Evolutionary conservation across 2,329 filamentous ascomycete genomes (phyloP), one percentile per base, ranked within the genome.

Genomic region (Pseudopithomyces maydicus): DNA sequence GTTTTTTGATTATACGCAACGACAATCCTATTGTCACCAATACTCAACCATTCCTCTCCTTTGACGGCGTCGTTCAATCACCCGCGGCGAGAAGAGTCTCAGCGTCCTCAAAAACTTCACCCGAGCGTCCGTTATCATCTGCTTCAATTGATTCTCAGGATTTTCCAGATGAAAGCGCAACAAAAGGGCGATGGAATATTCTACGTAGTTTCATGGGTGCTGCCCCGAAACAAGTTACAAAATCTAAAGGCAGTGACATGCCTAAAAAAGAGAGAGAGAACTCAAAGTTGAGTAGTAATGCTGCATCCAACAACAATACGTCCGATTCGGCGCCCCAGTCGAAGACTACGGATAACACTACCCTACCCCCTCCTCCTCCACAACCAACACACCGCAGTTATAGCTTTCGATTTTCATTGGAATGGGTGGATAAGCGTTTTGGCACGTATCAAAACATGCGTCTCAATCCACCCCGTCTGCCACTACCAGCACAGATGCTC

Each of bases 1-100:
- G 90, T 59, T 90, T 97, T 58, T 86, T 96, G 75, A 97, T 97
- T 66, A 90, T 97, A 63, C 88, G 92, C 55, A 93, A 90, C 61
- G 92, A 97, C 72, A 85, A 82, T 61, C 81, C 83, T 55, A 70
- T 84, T 45, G 78, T 81, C 15, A 79, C 82, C 33, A 79, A 82
- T 47, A 76, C 77, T 47, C 77, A 81, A 52, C 78, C 86, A 15
- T 88, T 88, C 64, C 78, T 88, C 44, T 85, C 85, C 0, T 88
- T 89, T 62, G 87, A 89, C 60, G 84, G 84, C n/a, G 79, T 87
- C 29, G 74, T 85, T 22, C 73, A 75, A 45, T 72, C 71, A 17
- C 64, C 72, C 2, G 58, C 65, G 73, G 80, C 52, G 70, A 65
- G 64, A 45, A 67, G 71, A 33, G 62, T 66, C 7, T 70, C 71